Percentiles rank a stretch among this genome's conserved stretches.
Conservation (phyloP, 2,329 filamentous ascomycete genomes). For the Calonectria naviculata region DNA sequence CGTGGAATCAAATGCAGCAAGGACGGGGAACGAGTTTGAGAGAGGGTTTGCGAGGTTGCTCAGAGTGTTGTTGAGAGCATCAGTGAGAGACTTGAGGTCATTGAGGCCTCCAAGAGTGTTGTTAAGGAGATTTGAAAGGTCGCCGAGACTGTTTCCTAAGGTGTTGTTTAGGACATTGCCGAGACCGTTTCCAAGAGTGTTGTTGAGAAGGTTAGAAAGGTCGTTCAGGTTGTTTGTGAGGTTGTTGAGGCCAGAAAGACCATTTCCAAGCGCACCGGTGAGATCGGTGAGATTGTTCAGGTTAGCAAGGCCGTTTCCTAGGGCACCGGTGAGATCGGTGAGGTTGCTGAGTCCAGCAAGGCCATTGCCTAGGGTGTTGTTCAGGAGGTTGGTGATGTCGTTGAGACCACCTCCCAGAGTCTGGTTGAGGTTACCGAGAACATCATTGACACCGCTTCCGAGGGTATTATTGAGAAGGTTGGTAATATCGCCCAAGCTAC, state of each 20-base stretch:
- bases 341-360: background rate
- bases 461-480: background rate
- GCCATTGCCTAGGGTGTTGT: background rate
- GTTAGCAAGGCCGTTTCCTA: background rate
- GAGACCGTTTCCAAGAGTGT: background rate
- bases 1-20: background rate
- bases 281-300: background rate
- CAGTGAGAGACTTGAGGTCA: constrained; percentile 1
- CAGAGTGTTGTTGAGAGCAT: background rate
- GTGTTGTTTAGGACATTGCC: background rate
- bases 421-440: background rate
- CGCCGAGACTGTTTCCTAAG: constrained; percentile 1
- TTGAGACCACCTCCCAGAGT: background rate
- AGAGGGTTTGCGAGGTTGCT: background rate
- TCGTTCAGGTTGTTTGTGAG: background rate
- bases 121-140: constrained; percentile 3
- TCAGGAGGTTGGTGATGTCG: background rate
- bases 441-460: background rate
- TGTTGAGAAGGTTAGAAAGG: background rate
- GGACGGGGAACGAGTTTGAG: background rate
- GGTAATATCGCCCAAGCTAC: background rate
- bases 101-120: constrained; percentile 1
- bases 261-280: background rate
- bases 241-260: background rate
- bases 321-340: background rate